Evolutionary conservation across 441 rosid species (phyloP), one percentile per base, ranked within the genome.

Genomic region (Populus hybrid): DNA sequence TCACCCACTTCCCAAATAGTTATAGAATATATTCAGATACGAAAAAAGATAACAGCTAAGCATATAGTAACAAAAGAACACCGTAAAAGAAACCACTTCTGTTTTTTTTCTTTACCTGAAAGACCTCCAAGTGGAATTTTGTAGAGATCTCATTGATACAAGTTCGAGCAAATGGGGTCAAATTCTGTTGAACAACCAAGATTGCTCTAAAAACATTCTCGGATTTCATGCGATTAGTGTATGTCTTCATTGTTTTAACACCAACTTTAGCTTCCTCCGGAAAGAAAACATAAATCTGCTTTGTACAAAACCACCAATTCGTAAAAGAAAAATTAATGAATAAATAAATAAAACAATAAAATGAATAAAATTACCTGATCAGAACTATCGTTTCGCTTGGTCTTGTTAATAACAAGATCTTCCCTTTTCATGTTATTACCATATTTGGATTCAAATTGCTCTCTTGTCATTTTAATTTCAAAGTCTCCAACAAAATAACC

Each of bases 251-350:
- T n/a, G 97, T 91, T 87, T 93, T 95, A 59, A 95, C 97, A 67
- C 99, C 99, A 83, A 95, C 98, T 82, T 93, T 93, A 11, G 83
- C 87, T 71, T 95, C 97, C 18, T 95, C 97, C 0, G 98, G 98
- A 78, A 89, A 95, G 90, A 95, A 94, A 68, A 95, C 88, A 84
- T 90, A 95, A 70, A 95, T 88, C 99, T 95, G 85, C 45, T 74
- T 20, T 18, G n/a, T 40, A 70, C 42, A 78, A 10, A 80, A 68
- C 71, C 45, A 59, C 1, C 24, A 11, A 12, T 28, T 38, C 38
- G 3, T 40, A 21, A 38, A 35, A 38, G 36, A 66, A 66, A 6
- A 31, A 31, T 31, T 31, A 31, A 31, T 31, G 35, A 24, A 24
- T 24, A 24, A 24, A 24, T 24, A 28, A 18, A 45, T 64, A 75